A percentile compares a stretch with the other conserved stretches of the same genome.
These are phyloP conservation scores for Fomitopsis schrenkii DNA, from an alignment of 1,284 basidiomycete species.

Conservation along the genomic window DNA sequence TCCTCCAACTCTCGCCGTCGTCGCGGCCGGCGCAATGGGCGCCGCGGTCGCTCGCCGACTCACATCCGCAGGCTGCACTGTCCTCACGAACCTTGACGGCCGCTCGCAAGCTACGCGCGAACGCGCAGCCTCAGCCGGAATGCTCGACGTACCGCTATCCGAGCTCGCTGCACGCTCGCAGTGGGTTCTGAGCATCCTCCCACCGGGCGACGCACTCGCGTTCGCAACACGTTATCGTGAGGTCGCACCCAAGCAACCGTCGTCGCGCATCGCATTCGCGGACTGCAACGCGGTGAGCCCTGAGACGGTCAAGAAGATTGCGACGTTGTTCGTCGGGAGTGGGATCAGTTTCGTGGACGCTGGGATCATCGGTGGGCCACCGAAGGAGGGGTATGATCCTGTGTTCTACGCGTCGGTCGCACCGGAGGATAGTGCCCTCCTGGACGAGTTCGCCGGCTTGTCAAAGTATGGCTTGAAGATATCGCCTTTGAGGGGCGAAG, in stretches of 20 bases:
- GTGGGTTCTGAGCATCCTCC: slow-evolving; percentile 55
- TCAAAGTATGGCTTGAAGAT: slow-evolving; percentile 43
- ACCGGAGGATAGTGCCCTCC: slow-evolving; percentile 28
- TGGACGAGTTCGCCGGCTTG: slow-evolving; percentile 40
- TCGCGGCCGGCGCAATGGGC: slow-evolving; percentile 43
- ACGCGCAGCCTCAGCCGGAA: slow-evolving; percentile 49
- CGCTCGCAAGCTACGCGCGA: slow-evolving; percentile 43
- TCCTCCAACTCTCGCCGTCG: slow-evolving; percentile 34
- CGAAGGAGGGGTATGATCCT: slow-evolving; percentile 43
- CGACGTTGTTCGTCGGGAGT: slow-evolving; percentile 37
- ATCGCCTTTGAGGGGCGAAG: slow-evolving; percentile 40
- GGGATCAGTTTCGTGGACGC: slow-evolving; percentile 49
- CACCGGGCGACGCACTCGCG: slow-evolving; percentile 47
- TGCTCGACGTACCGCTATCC: slow-evolving; percentile 42
- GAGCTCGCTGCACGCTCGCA: slow-evolving; percentile 40
- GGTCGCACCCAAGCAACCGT: slow-evolving; percentile 12
- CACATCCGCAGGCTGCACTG: slow-evolving; percentile 38
- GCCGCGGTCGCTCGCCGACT: slow-evolving; percentile 41
- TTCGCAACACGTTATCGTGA: slow-evolving; percentile 43
- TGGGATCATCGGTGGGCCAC: slow-evolving; percentile 56
- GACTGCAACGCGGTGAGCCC: slow-evolving; percentile 61
- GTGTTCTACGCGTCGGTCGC: slow-evolving; percentile 51
- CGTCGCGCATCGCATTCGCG: slow-evolving; percentile 31
- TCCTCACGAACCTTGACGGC: slow-evolving; percentile 47
- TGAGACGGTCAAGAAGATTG: slow-evolving; percentile 44